Conservation (phyloP, 192 early-diverging fungal genomes). For the Gigaspora rosea region DNA sequence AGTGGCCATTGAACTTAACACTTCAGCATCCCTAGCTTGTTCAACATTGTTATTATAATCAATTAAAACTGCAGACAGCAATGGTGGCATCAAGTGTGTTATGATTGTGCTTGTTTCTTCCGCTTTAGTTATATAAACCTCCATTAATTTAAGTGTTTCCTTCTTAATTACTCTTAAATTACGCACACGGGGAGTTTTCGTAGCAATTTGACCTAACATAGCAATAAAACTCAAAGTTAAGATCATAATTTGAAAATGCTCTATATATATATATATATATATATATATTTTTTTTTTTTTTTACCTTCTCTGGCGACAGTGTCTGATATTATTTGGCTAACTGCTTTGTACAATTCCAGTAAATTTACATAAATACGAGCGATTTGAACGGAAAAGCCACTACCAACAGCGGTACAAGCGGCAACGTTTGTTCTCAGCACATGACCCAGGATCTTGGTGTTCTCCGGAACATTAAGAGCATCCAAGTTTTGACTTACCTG, state of each 20-base stretch:
- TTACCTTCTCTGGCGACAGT: conserved; percentile 70
- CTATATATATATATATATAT: neutral
- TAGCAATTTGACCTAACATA: conserved; percentile 75
- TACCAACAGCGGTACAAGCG: conserved; percentile 85
- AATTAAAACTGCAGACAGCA: conserved; percentile 85
- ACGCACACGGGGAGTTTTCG: conserved; percentile 86
- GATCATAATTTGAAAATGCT: neutral
- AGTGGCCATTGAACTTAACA: conserved; percentile 88
- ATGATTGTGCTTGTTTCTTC: conserved; percentile 83
- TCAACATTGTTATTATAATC: conserved; percentile 90
- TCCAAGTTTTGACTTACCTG: conserved; percentile 68
- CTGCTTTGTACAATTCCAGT: conserved; percentile 88
- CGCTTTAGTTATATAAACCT: conserved; percentile 86
- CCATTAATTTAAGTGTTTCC: conserved; percentile 90
- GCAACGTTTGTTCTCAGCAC: conserved; percentile 96
- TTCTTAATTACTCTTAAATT: conserved; percentile 95
- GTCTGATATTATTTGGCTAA: conserved; percentile 81
- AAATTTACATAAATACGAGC: conserved; percentile 89
- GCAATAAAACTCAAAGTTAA: neutral
- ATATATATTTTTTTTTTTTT: neutral
- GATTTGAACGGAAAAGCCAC: conserved; percentile 86
- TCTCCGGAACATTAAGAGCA: conserved; percentile 74
- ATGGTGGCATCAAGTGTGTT: conserved; percentile 85
- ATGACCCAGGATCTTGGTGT: conserved; percentile 88
- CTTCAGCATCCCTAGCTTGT: conserved; percentile 92